Percentiles rank a stretch among this genome's conserved stretches.
These are phyloP conservation scores for Plasmodium knowlesi DNA, from an alignment of 169 alveolate species.

Conservation along the genomic window DNA sequence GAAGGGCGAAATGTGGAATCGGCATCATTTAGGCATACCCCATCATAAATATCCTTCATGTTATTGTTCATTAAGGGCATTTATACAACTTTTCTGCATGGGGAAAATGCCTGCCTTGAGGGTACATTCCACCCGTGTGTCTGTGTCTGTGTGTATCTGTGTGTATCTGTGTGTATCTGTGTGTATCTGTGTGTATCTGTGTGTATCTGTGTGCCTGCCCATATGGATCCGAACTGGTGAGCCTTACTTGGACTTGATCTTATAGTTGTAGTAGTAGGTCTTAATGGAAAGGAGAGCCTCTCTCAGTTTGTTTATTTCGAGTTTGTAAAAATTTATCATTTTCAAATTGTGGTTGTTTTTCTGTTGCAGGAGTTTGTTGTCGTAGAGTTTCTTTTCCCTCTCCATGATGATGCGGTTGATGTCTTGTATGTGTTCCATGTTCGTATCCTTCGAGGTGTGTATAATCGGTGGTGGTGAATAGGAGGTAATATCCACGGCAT, in stretches of 20 bases:
- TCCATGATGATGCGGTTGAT: conserved; percentile 45
- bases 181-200: no score
- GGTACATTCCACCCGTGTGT: background rate
- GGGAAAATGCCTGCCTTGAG: background rate
- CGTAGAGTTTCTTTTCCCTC: conserved; percentile 40
- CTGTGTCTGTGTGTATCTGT: no score
- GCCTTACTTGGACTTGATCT: conserved; percentile 58
- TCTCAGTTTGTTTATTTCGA: conserved; percentile 62
- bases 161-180: no score
- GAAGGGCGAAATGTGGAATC: background rate
- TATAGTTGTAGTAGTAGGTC: conserved; percentile 54
- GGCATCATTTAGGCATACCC: background rate
- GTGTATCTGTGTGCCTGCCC: background rate
- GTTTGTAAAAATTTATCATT: conserved; percentile 60
- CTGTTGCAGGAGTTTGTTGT: conserved; percentile 27
- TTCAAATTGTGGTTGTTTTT: conserved; percentile 43
- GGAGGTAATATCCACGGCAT: background rate
- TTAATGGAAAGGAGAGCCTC: conserved; percentile 35
- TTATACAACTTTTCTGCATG: background rate
- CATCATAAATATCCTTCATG: background rate
- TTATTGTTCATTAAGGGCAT: background rate
- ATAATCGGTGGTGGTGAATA: background rate
- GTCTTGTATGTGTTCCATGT: conserved; percentile 26
- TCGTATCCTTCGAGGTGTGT: conserved; percentile 1
- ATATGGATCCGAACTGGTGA: background rate